Base-by-base conservation (phyloP, 805 yeast genomes). In the Metschnikowia lachancei region DNA sequence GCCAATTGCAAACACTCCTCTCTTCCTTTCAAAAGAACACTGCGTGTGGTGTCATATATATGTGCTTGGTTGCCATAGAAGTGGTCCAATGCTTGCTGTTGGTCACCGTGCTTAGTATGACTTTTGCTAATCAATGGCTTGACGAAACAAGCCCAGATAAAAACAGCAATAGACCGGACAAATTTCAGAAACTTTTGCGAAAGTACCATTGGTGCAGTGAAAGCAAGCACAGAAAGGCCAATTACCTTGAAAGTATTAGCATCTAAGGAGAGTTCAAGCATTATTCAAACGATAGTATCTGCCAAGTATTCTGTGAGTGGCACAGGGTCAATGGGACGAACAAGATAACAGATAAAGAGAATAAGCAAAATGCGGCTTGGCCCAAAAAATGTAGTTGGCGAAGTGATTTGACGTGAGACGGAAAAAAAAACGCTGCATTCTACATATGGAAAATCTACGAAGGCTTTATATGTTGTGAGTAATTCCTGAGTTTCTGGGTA, bases 31-130 rank as follows among this genome's bases (percentile, higher is more conserved):
- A 87, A 72, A 34, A 87, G 70, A 31, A 75, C 67, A 39, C 75
- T 70, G 59, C 95, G 78, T 3, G 95, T 87, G 37, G 78, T 65
- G 61, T 87, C 95, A 61, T 87, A 87, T 37, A 87, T 75, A 45
- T 77, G 78, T 9, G 95, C 95, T 65, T 87, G 95, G 38, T 80
- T 80, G 57, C 79, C 78, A 67, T 87, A 87, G 61, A 87, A 87
- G 20, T 75, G 67, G 62, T 87, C 95, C 47, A 83, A 72, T 4
- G 80, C 77, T 30, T 75, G 74, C 59, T 83, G 88, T 43, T 75
- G 70, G 34, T 34, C 32, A 11, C 59, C 50, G n/a, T 59, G 56
- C 24, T 36, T 45, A 4, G 43, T 51, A 55, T 32, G 69, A 41
- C 43, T 65, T 51, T 52, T 74, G 60, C 42, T 62, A 52, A 64